Evolutionary conservation across 2,329 filamentous ascomycete genomes (phyloP).

Genomic region (Helicocarpus griseus): DNA sequence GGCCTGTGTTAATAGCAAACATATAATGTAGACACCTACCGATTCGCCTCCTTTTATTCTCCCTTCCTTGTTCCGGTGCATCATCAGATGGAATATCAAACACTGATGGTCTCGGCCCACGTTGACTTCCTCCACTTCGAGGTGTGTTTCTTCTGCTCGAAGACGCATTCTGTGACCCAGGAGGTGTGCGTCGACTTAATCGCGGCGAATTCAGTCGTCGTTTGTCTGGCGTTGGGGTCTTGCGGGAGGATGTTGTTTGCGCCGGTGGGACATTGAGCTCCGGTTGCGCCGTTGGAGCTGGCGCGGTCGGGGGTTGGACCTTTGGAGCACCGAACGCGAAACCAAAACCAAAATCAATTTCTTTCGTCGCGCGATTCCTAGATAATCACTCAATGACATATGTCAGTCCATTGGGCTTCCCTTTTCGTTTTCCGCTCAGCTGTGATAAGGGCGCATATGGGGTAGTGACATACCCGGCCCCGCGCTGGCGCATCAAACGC

Average conservation of each 20-base stretch:
- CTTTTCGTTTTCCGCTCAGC: not conserved
- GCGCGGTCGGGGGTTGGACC: conserved; percentile 18
- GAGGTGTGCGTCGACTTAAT: conserved; percentile 13
- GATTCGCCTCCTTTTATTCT: conserved; percentile 12
- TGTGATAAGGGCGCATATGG: not conserved
- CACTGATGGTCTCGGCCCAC: conserved; percentile 23
- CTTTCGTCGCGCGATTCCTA: conserved; percentile 39
- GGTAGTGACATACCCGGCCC: conserved; percentile 41
- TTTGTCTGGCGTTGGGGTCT: conserved; percentile 8
- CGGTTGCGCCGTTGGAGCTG: conserved; percentile 10
- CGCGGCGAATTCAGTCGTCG: conserved; percentile 10
- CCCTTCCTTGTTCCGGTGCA: conserved; percentile 14
- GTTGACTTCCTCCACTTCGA: conserved; percentile 23
- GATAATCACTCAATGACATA: conserved; percentile 3
- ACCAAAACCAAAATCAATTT: conserved; percentile 36
- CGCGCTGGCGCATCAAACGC: conserved; percentile 48
- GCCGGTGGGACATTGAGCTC: not conserved
- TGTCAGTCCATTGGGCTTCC: conserved; percentile 2
- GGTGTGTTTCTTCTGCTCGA: conserved; percentile 19
- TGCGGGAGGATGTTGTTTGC: conserved; percentile 4
- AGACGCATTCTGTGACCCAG: conserved; percentile 9
- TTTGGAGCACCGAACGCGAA: conserved; percentile 37
- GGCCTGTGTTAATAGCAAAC: too few relatives aligned
- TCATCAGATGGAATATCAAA: conserved; percentile 29
- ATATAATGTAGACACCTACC: conserved; percentile 6